Conservation (phyloP, 1,284 basidiomycete genomes). For the Cryptococcus deneoformans region DNA sequence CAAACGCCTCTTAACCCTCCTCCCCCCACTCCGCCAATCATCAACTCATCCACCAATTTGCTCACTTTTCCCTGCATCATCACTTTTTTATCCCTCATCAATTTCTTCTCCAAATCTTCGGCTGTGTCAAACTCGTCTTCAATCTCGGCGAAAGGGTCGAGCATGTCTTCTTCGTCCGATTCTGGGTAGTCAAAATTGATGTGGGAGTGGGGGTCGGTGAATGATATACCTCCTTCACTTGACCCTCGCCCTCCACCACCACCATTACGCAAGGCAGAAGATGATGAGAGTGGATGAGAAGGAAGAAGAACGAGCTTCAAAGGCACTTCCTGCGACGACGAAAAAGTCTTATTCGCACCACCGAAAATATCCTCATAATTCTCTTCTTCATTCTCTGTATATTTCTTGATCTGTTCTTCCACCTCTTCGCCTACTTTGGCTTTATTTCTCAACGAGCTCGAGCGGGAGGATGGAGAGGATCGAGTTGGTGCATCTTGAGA, state of each 20-base stretch:
- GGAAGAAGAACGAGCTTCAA: no score
- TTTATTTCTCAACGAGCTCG: slow-evolving; percentile 32
- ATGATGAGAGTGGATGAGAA: no score
- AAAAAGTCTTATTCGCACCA: not conserved
- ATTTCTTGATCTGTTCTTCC: slow-evolving; percentile 62
- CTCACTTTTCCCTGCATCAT: slow-evolving; percentile 75
- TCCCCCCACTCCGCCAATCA: no score
- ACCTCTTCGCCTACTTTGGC: slow-evolving; percentile 11
- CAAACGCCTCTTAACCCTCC: slow-evolving; percentile 77
- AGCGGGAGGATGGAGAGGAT: slow-evolving; percentile 38
- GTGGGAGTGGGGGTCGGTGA: not conserved
- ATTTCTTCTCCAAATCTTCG: slow-evolving; percentile 78
- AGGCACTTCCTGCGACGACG: not conserved
- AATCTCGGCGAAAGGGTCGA: slow-evolving; percentile 95
- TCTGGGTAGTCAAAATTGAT: no score
- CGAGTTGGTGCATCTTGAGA: slow-evolving; percentile 9
- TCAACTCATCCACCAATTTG: slow-evolving; percentile 77
- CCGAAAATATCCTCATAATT: slow-evolving; percentile 89
- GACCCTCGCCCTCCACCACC: no score
- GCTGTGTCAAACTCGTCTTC: slow-evolving; percentile 70
- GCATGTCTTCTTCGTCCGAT: slow-evolving; percentile 72
- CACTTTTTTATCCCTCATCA: slow-evolving; percentile 86
- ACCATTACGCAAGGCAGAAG: no score
- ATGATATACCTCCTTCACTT: not conserved
- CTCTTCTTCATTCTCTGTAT: slow-evolving; percentile 76